phyloP scores from a whole-genome alignment of 306 rosid genomes.

The Castanopsis chinensis region DNA sequence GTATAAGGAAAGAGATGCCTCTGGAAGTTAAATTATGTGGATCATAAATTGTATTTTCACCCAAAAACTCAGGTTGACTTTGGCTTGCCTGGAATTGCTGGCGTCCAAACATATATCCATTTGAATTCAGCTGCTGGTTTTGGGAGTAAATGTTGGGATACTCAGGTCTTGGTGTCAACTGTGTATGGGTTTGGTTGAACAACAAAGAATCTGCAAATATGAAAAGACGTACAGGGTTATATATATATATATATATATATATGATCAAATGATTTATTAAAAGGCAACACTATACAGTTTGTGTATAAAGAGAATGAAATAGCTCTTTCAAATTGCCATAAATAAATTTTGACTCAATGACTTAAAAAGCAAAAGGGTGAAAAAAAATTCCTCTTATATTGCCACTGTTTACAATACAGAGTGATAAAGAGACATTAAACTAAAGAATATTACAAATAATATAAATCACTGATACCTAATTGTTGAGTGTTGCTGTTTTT shows the following conservation, averaged over 20 bases:
- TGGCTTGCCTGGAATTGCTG: constrained; percentile 33
- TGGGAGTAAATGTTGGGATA: constrained; percentile 17
- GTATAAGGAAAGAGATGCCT: constrained; percentile 27
- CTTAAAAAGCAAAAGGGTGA: neutral
- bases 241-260: neutral
- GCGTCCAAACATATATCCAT: constrained; percentile 46
- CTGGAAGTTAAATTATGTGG: constrained; percentile 31
- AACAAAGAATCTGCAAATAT: constrained; percentile 33
- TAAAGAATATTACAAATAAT: neutral
- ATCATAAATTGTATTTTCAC: constrained; percentile 34
- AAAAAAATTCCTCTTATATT: neutral
- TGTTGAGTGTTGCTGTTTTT: constrained; percentile 19
- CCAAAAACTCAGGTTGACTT: constrained; percentile 27
- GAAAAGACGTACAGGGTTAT: neutral
- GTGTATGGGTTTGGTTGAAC: constrained; percentile 27
- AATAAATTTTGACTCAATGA: neutral
- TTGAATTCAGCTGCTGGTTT: constrained; percentile 24
- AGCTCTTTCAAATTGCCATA: neutral
- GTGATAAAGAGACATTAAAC: neutral
- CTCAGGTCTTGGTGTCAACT: constrained; percentile 29
- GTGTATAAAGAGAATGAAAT: constrained; percentile 3
- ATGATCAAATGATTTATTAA: too few relatives aligned
- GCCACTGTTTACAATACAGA: neutral
- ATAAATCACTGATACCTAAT: constrained; percentile 20
- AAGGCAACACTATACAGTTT: neutral